A percentile compares a stretch with the other conserved stretches of the same genome.
Evolutionary conservation across 2,329 filamentous ascomycete species (phyloP).

Genomic region (Calonectria multiphialidica): DNA sequence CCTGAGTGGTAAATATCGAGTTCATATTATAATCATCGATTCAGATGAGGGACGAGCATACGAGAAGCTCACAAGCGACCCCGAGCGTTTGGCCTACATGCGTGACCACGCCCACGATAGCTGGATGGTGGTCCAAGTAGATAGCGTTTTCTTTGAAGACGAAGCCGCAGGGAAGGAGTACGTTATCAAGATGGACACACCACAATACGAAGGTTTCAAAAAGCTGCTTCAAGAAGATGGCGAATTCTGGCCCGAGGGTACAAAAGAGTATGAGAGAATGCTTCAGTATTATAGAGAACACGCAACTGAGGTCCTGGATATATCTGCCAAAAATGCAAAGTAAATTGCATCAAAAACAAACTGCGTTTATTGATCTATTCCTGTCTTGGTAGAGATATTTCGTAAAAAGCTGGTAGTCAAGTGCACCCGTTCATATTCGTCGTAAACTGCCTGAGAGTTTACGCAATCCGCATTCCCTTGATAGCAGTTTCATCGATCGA

Average conservation of each 20-base stretch:
- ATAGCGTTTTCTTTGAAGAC: background rate
- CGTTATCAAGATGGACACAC: background rate
- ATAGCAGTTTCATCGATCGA: no score
- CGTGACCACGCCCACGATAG: background rate
- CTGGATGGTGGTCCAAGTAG: background rate
- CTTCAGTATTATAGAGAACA: background rate
- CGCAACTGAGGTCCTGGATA: background rate
- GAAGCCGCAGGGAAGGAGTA: background rate
- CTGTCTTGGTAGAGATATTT: no score
- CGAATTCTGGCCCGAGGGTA: background rate
- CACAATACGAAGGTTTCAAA: background rate
- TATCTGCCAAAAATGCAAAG: background rate
- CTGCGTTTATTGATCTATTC: no score
- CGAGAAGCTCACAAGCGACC: background rate
- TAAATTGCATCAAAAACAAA: background rate
- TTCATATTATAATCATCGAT: background rate
- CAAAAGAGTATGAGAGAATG: background rate
- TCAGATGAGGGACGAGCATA: background rate
- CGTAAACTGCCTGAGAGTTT: background rate
- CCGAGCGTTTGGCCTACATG: background rate
- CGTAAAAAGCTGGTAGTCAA: background rate
- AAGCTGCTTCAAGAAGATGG: background rate
- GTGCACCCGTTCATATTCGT: background rate
- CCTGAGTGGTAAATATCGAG: background rate
- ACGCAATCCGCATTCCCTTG: background rate